Base-by-base conservation (phyloP, 2,329 filamentous ascomycete species). In the Venturia pyrina region DNA sequence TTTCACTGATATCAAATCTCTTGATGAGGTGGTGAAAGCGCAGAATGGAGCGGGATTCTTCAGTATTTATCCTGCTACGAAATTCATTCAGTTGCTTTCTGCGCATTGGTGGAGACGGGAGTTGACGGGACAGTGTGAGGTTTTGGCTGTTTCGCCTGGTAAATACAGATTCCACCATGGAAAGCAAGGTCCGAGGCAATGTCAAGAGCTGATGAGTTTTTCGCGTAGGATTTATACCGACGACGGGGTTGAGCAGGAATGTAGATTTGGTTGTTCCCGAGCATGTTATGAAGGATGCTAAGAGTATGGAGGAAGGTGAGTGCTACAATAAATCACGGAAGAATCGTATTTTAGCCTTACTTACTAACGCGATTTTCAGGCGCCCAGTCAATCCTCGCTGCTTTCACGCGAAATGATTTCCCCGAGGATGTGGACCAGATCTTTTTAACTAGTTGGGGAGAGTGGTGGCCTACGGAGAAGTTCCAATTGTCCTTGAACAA, bases 81-180 rank as follows among this genome's bases (percentile, higher is more conserved):
- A 85, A 69, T 84, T 85, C 66, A 74, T 78, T 0, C 80, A 81
- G 68, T 76, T 84, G 0, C 77, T 84, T 0, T 75, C 76, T 7
- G 80, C 82, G 0, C 82, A 84, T 61, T 85, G 81, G 81, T 85
- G 82, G 83, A 81, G 81, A 1, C 81, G 82, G 3, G 75, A 83
- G 68, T 77, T 85, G n/a, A 65, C 69, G 0, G 78, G 73, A 32
- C 72, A 75, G 34, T 80, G 78, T 70, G 69, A 73, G 5, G 79
- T 85, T 24, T 77, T 85, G 5, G 82, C 82, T 13, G 82, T 83
- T 6, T 84, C 82, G 10, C 82, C 83, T 0, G 83, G 83, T 0
- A 69, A 43, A 17, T 43, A 40, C 13, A 40, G 4, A 28, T 28
- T 4, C 28, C 28, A 28, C 28, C 28, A 28, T 28, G 28, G 28